Base-by-base conservation (phyloP, 2,329 filamentous ascomycete species). In the Pseudovirgaria hyperparasitica region DNA sequence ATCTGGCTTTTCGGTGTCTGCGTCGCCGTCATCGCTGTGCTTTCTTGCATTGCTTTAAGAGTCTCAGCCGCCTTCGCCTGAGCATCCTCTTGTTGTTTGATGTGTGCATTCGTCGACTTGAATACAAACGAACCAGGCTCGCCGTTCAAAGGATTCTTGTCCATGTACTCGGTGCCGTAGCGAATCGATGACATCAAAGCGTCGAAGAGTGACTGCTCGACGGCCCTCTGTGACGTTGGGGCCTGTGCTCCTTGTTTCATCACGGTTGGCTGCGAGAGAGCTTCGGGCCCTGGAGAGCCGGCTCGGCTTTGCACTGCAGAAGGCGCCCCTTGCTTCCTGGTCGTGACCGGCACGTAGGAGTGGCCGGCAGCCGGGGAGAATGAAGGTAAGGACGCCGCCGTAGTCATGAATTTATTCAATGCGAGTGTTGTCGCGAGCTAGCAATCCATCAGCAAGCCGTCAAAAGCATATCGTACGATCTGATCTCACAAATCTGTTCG, bases 71-170 rank as follows among this genome's bases (percentile, higher is more conserved):
- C 27, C 23, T 39, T 34, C 37, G 43, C 50, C 30, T 55, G 48
- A 3, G 52, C 52, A 22, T 46, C 48, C 25, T 53, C 48, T 19
- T 48, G 34, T 22, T 58, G 58, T 32, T 57, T 54, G 6, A 64
- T 47, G 6, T 51, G 53, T 18, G 52, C 48, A 15, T 47, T 50
- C 2, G 61, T 59, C 18, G 54, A 52, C 4, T 61, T 60, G 36
- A 75, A 61, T 28, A 70, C 65, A 38, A 77, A 75, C 4, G 62
- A 63, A 16, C 72, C 72, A 0, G 73, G 72, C 42, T 76, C 72
- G 25, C 72, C 72, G 6, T 65, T 55, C 9, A 77, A 50, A 0
- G 72, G 70, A 33, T 67, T 72, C 39, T 76, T 71, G 43, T 77
- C 72, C 56, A 70, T 70, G 50, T 62, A 76, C 35, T 76, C 72